phyloP scores from a whole-genome alignment of 2,329 filamentous ascomycete genomes.

The Paradendryphiella salina region DNA sequence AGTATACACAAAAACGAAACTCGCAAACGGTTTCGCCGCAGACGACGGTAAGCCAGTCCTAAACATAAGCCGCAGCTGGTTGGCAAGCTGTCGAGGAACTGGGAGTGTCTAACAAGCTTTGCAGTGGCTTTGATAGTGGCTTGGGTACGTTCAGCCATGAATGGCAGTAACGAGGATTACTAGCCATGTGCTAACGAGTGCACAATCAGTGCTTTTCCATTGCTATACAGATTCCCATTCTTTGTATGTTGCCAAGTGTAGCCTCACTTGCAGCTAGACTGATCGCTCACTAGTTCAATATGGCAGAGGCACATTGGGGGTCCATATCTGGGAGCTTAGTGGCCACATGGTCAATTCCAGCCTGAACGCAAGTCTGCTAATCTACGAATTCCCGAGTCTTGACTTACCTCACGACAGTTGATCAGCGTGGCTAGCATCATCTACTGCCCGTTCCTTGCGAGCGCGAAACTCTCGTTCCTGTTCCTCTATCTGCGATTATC shows the following conservation, averaged over 20 bases:
- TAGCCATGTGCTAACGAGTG: neutral
- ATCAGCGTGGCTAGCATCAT: slow-evolving; percentile 14
- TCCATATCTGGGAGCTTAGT: slow-evolving; percentile 29
- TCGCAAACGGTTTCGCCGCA: slow-evolving; percentile 26
- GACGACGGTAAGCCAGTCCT: slow-evolving; percentile 31
- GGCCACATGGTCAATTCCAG: slow-evolving; percentile 14
- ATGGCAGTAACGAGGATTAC: neutral
- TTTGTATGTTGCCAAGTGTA: slow-evolving; percentile 5
- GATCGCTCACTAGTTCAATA: slow-evolving; percentile 12
- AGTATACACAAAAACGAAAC: slow-evolving; percentile 30
- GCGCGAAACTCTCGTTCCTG: slow-evolving; percentile 27
- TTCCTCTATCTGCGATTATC: slow-evolving; percentile 25
- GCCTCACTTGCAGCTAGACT: neutral
- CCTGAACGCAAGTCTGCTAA: slow-evolving; percentile 9
- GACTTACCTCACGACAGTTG: slow-evolving; percentile 6
- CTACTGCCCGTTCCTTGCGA: slow-evolving; percentile 21
- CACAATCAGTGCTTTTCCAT: slow-evolving; percentile 10
- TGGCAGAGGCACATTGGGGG: slow-evolving; percentile 18
- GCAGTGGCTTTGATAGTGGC: slow-evolving; percentile 16
- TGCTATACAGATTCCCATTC: slow-evolving; percentile 12
- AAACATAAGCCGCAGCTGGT: too few relatives aligned
- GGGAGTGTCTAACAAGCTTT: neutral
- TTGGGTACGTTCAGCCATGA: slow-evolving; percentile 12
- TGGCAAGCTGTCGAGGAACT: neutral
- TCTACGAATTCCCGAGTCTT: neutral